These are phyloP conservation scores for Straminergon stramineum DNA, from an alignment of 225 moss, liverwort and hornwort genomes.

Conservation along the genomic window DNA sequence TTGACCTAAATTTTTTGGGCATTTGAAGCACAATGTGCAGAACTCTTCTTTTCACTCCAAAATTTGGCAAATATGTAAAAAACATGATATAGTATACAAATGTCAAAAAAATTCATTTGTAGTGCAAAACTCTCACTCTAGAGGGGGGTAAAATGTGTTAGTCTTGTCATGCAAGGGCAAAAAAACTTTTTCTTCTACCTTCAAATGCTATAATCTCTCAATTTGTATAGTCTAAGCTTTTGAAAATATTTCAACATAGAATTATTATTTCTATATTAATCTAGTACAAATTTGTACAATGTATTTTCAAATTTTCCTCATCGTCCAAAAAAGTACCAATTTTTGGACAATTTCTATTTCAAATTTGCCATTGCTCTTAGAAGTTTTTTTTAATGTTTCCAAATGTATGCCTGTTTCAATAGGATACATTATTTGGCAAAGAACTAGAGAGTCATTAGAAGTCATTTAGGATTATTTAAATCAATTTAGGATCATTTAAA, in stretches of 20 bases:
- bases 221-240: not conserved
- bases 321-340: not conserved
- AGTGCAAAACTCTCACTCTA: not conserved
- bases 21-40: accelerated
- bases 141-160: accelerated
- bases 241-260: not conserved
- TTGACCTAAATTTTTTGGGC: accelerated
- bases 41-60: accelerated
- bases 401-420: no score
- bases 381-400: no score
- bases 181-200: not conserved
- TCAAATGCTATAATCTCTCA: not conserved
- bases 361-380: not conserved
- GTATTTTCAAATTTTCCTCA: not conserved
- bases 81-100: not conserved
- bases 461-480: not conserved
- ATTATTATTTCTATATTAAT: not conserved
- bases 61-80: not conserved
- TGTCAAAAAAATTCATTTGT: not conserved
- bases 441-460: not conserved
- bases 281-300: not conserved
- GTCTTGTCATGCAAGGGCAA: not conserved
- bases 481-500: no score
- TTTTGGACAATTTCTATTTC: accelerated
- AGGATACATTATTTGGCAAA: not conserved